phyloP scores from a whole-genome alignment of 2,329 filamentous ascomycete genomes.

The Parasarocladium wereldwijsianum region DNA sequence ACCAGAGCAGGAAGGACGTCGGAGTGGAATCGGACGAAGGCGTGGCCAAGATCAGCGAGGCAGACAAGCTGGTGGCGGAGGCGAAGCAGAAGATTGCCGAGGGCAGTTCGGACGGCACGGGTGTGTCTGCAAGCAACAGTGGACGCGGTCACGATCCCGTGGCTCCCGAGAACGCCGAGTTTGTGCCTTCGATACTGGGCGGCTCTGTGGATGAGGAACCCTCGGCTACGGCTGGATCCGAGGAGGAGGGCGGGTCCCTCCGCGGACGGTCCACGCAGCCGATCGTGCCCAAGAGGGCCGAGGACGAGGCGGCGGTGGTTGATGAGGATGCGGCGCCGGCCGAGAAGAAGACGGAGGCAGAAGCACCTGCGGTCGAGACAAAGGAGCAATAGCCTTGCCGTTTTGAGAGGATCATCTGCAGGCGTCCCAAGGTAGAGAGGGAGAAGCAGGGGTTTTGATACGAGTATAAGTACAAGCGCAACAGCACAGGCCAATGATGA shows the following conservation, averaged over 20 bases:
- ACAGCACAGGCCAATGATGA: no score
- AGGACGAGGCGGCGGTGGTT: not conserved
- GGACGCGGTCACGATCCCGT: constrained; percentile 38
- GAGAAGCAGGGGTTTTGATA: no score
- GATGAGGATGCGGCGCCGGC: not conserved
- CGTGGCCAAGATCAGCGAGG: constrained; percentile 36
- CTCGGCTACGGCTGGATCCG: constrained; percentile 17
- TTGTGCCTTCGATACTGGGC: constrained; percentile 36
- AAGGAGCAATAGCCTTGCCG: constrained; percentile 2
- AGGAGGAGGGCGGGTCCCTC: constrained; percentile 3
- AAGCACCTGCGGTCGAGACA: no score
- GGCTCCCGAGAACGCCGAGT: constrained; percentile 23
- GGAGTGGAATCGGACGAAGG: constrained; percentile 28
- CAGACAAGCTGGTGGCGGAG: constrained; percentile 44
- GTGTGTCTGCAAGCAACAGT: constrained; percentile 47
- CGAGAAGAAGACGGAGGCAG: not conserved
- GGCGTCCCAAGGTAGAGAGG: no score
- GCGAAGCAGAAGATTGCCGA: constrained; percentile 46
- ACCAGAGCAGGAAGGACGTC: constrained; percentile 35
- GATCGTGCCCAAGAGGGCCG: constrained; percentile 2
- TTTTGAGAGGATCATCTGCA: no score
- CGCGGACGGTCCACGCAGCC: not conserved
- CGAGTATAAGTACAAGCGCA: no score
- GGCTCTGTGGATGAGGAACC: constrained; percentile 38
- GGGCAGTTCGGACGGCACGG: constrained; percentile 33